Base-by-base conservation (phyloP, 2,329 filamentous ascomycete species). In the Paraconiothyrium sp. region DNA sequence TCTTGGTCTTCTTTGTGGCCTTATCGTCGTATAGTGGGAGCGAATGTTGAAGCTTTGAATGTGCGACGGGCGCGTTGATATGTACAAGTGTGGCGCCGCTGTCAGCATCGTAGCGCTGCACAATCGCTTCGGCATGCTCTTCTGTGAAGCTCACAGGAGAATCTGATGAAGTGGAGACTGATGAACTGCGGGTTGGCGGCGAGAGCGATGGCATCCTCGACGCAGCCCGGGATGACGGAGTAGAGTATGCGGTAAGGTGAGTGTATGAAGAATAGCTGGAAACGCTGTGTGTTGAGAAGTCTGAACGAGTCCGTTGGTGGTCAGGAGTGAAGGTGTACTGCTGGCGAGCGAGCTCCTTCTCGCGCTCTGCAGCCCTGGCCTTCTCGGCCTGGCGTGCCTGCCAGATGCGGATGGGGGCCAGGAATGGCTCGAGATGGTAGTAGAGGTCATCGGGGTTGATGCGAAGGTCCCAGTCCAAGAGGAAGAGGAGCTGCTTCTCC, bases 401-500 rank as follows among this genome's bases (percentile, higher is more conserved):
- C 74, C 79, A 84, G 70, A 83, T 76, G 64, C 94, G 91, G 74
- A 98, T 92, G 32, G 94, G 94, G 37, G 89, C 89, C 48, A 99
- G 87, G 85, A 98, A 98, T 46, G 87, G 87, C 71, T 97, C 93
- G 44, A 98, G 86, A 78, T 97, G 92, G 68, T 84, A 85, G 83
- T 97, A 93, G 47, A 99, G 89, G 72, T 98, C 93, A 59, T 94
- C 86, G 74, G 93, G 89, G 46, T 85, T 89, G 75, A 99, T 93
- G 69, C 92, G 88, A 63, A 97, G 88, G 69, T 99, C 93, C 93
- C 94, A 99, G 77, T 97, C 92, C 49, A 99, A 86, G 47, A 99
- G 87, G 84, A 93, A 95, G 56, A 99, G 90, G 34, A 99, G 87
- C 82, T 99, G 95, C 86, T 97, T 96, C 86, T 99, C 95, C 95